Base-by-base conservation (phyloP, 2,329 filamentous ascomycete genomes). In the Fusarium subtropicale region DNA sequence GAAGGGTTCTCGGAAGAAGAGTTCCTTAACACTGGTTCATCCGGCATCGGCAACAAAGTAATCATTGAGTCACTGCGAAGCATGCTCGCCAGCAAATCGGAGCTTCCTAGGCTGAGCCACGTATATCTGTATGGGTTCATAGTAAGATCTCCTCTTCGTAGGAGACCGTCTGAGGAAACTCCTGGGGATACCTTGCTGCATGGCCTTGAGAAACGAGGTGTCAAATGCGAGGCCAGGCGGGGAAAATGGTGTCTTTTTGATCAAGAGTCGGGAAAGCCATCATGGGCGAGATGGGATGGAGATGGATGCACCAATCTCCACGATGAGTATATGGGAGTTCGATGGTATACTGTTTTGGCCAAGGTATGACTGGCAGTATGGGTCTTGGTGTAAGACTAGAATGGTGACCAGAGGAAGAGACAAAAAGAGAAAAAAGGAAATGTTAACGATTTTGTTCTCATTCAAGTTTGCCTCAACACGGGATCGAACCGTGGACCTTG, bases 401-500 rank as follows among this genome's bases (percentile, higher is more conserved):
- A 1, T 6, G 7, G 2, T 31, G 6, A 18, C 20, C 3, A 12
- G 20, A 24, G 1, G 6, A 2, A 7, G 2, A 4, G 7, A 22
- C 20, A 22, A 22, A 22, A 9, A 3, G 0, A 4, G 18, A 60
- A 60, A 33, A 62, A 46, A 7, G 8, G n/a, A 1, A 1, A 1
- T 3, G 7, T 7, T 0, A 36, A 38, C 10, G 15, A 1, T 10
- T 24, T 24, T 2, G 7, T n/a, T 28, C 24, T 4, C 16, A 1
- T 0, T 9, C 5, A 5, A 0, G 12, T 18, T 18, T 65, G 62
- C 62, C 62, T 59, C 62, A 48, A 60, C 62, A 64, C 61, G 62
- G 62, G 62, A 65, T 65, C 53, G 62, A 65, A 65, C 62, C 62
- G 61, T 59, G 62, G 62, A 65, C 62, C 62, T 65, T 65, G 61